Evolutionary conservation across 352 stramenopile species (phyloP), one percentile per base, ranked within the genome.

Genomic region (Phytophthora hybrid): DNA sequence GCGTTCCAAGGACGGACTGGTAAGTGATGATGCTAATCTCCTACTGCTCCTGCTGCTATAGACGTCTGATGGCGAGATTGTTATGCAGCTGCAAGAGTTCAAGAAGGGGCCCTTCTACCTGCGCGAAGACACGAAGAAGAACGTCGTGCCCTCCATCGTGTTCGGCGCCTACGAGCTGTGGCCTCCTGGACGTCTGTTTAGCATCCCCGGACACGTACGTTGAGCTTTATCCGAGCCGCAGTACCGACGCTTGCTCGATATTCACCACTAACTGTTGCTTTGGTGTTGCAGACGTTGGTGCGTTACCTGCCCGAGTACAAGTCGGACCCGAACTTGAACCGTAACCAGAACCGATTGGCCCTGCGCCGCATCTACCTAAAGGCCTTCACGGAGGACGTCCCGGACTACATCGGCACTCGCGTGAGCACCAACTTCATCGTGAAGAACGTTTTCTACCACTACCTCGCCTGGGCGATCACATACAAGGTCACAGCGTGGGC

Each of bases 41-140:
- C 1, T 7, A 29, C 18, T 23, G 47, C 47, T 49, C 32, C 46
- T 51, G 4, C 13, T 58, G 6, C 3, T 31, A 32, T 16, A 21
- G 23, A 29, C 39, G 5, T 23, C 29, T 70, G 3, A 66, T 44
- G 9, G n/a, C 55, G 21, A 26, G 34, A 13, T 41, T 63, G 39
- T n/a, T 71, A 3, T 49, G 16, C 61, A 93, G 85, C 75, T 96
- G 31, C 86, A 94, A 80, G 87, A 94, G 52, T 96, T 96, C 72
- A 96, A 96, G 76, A 96, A 96, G 63, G 89, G 89, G 1, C 89
- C 89, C 29, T 96, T 96, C 71, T 95, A 96, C 66, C 65, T 96
- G 61, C 85, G 86, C 29, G 87, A 94, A 23, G 88, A 94, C 63
- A 94, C 85, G 44, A 91, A 92, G 63, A 94, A 93, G 82, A 90